Conservation (phyloP, 108 stramenopile species). For the Schizochytrium sp. region DNA sequence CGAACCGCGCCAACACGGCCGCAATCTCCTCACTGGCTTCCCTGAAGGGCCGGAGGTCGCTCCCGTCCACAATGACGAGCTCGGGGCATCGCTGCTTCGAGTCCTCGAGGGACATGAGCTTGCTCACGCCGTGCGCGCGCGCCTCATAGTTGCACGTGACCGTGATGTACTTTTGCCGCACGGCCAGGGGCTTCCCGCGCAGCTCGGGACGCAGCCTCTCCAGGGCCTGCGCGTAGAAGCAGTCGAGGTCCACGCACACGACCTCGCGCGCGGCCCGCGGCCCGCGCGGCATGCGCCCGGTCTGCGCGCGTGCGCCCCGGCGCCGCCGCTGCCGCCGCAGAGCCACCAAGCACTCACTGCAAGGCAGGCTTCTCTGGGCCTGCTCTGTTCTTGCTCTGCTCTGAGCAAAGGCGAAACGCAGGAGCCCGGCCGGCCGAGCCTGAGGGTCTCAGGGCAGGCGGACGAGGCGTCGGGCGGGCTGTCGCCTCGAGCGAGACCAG, state of each 20-base stretch:
- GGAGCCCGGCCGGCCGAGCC: too few species aligned
- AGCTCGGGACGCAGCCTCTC: not conserved
- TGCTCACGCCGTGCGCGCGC: not conserved
- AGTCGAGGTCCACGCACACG: not conserved
- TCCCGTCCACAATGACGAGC: not conserved
- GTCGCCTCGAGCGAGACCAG: too few species aligned
- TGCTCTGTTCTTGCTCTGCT: too few species aligned
- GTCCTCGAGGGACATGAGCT: not conserved
- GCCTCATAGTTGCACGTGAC: conserved; percentile 19
- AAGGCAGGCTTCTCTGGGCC: too few species aligned
- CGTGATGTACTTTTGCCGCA: conserved; percentile 4
- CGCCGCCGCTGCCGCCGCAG: too few species aligned
- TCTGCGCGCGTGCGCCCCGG: too few species aligned
- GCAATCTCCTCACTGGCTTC: not conserved
- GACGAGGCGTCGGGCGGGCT: too few species aligned
- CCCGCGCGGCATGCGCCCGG: too few species aligned
- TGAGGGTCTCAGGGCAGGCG: too few species aligned
- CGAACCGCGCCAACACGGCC: not conserved
- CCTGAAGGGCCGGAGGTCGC: not conserved
- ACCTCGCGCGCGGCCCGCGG: not conserved
- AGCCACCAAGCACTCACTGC: too few species aligned
- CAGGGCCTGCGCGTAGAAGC: not conserved
- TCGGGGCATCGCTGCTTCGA: not conserved
- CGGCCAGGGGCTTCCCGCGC: not conserved
- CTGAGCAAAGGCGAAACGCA: too few species aligned